phyloP scores from a whole-genome alignment of 2,329 filamentous ascomycete genomes.

The Verticillium dahliae region DNA sequence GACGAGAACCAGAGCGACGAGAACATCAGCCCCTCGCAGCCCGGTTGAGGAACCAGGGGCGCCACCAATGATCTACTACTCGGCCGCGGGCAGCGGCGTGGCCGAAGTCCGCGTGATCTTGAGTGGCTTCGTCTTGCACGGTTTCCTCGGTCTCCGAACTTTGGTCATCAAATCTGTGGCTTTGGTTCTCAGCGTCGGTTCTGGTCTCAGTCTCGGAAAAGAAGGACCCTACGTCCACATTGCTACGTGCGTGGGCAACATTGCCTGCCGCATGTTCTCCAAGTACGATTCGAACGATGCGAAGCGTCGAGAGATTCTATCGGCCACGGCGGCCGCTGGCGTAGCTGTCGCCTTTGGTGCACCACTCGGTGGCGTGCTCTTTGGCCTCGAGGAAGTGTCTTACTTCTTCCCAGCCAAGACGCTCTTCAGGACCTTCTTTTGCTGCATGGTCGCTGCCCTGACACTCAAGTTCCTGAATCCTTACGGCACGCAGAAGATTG shows the following conservation, averaged over 20 bases:
- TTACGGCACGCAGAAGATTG: conserved; percentile 93
- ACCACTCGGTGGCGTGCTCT: conserved; percentile 79
- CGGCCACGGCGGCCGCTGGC: conserved; percentile 83
- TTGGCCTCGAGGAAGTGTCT: conserved; percentile 88
- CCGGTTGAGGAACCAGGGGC: conserved; percentile 28
- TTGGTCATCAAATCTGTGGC: conserved; percentile 78
- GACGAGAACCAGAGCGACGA: conserved; percentile 36
- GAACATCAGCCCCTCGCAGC: conserved; percentile 33
- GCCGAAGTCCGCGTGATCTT: conserved; percentile 96
- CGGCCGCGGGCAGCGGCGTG: conserved; percentile 90
- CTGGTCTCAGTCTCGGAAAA: conserved; percentile 88
- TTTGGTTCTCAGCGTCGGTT: conserved; percentile 82
- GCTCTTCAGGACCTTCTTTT: conserved; percentile 95
- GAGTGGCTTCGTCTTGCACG: conserved; percentile 95
- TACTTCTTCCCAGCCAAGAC: conserved; percentile 99
- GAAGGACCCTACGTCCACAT: conserved; percentile 97
- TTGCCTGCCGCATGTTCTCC: conserved; percentile 83
- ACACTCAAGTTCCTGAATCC: conserved; percentile 94
- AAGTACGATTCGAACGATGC: conserved; percentile 95
- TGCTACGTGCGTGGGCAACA: conserved; percentile 90
- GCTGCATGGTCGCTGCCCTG: conserved; percentile 87
- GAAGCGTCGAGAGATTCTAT: conserved; percentile 89
- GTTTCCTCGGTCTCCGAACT: conserved; percentile 85
- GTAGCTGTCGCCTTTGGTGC: conserved; percentile 93
- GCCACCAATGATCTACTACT: conserved; percentile 87